Evolutionary conservation across 371 early-diverging fungal species (phyloP), one percentile per base, ranked within the genome.

Genomic region (Zychaea mexicana): DNA sequence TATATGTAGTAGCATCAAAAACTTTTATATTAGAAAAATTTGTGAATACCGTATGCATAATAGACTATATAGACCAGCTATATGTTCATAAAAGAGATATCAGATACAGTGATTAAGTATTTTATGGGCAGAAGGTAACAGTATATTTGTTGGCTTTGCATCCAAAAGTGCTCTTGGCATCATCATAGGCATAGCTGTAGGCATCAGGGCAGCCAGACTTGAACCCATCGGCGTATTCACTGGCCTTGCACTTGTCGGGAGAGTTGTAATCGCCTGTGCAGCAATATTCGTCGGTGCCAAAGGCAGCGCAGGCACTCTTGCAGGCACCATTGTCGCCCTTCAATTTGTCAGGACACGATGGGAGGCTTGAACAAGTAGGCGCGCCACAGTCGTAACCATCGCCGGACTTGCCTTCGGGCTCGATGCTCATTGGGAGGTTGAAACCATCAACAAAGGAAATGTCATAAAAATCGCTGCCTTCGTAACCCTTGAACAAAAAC

Each of bases 171-270:
- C n/a, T n/a, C n/a, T n/a, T n/a, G n/a, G n/a, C n/a, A n/a, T n/a
- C n/a, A n/a, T n/a, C n/a, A n/a, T n/a, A n/a, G n/a, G n/a, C n/a
- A n/a, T n/a, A n/a, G n/a, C n/a, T 73, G 68, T 85, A 85, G 6
- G 74, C 84, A 66, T 83, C 76, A 7, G 81, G 79, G 62, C 81
- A 81, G 9, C 36, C 63, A 31, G 47, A 59, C 58, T 78, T 73
- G 26, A 78, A 74, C 4, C 42, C 53, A 4, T 64, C 38, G 24
- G 81, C 64, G 28, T 66, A 81, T 17, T 57, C 19, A 52, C 66
- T 74, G 21, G 71, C 55, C 9, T 45, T 55, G 30, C 81, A 81
- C 27, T 54, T 57, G 21, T 65, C 33, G 28, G 71, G 70, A 10
- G 61, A 46, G 39, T 70, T 63, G 52, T 66, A 68, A 17, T 60